phyloP scores from a whole-genome alignment of 495 filamentous ascomycete genomes.

The Hyaloscypha bicolor region DNA sequence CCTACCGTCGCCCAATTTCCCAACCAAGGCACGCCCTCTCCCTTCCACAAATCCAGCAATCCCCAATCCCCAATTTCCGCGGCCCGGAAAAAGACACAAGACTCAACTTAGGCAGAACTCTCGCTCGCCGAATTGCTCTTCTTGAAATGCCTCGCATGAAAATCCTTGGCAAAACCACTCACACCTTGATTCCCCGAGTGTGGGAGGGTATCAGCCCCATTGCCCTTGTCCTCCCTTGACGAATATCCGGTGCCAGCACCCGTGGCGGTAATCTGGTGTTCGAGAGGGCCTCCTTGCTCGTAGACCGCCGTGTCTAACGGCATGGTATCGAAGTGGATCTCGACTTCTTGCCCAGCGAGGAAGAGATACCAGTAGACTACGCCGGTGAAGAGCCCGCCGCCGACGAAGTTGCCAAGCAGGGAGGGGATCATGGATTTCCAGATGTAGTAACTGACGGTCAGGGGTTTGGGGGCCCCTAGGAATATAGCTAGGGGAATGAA shows the following conservation, averaged over 20 bases:
- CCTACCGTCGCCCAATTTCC: neutral
- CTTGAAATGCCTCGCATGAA: slow-evolving; percentile 15
- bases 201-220: neutral
- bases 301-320: slow-evolving; percentile 21
- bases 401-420: slow-evolving; percentile 60
- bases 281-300: slow-evolving; percentile 21
- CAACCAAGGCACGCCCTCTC: neutral
- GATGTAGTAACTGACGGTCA: slow-evolving; percentile 59
- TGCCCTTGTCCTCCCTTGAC: neutral
- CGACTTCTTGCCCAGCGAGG: slow-evolving; percentile 31
- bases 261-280: slow-evolving; percentile 13
- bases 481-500: slow-evolving; percentile 62
- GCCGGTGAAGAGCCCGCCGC: slow-evolving; percentile 53
- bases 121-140: slow-evolving; percentile 19
- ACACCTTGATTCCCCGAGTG: slow-evolving; percentile 12
- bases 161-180: slow-evolving; percentile 22
- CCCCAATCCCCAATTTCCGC: neutral
- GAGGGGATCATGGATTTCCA: slow-evolving; percentile 67
- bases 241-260: slow-evolving; percentile 19
- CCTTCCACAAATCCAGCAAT: neutral
- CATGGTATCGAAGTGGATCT: slow-evolving; percentile 25
- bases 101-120: slow-evolving; percentile 22
- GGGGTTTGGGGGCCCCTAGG: slow-evolving; percentile 45
- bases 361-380: slow-evolving; percentile 56
- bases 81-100: neutral